Base-by-base conservation (phyloP, 768 basidiomycete genomes). In the Mycena belliarum region DNA sequence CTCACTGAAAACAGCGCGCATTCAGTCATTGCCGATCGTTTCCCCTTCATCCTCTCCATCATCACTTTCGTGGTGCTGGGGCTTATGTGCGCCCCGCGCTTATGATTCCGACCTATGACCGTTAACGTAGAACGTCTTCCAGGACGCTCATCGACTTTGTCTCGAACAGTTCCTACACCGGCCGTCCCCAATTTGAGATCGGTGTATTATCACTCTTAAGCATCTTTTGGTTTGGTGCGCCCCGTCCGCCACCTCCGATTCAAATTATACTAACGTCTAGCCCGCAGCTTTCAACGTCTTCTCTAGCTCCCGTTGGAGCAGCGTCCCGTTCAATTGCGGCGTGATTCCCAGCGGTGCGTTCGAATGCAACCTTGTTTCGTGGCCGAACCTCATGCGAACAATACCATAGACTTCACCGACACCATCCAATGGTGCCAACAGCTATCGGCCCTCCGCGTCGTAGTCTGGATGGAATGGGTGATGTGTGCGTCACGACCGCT, bases 31-130 rank as follows among this genome's bases (percentile, higher is more conserved):
- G 85, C 85, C 6, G 84, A 85, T 69, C 67, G 83, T 23, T 83
- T 84, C 66, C 85, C 85, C n/a, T 72, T 85, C 52, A 78, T 72
- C n/a, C 75, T 86, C 35, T 83, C 83, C 28, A 80, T 83, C 64
- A 66, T 75, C 48, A 83, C 82, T 2, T 65, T 83, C 28, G 68
- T 77, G 32, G 54, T 83, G 28, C 66, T 84, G 35, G 63, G 74
- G 29, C 28, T 72, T 37, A 69, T 76, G 84, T 83, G 55, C 54
- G 81, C 69, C 8, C 41, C 55, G n/a, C 23, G 4, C 26, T 21
- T 33, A 11, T 14, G 21, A 3, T 7, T 12, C 3, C 29, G 5
- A 4, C 7, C 3, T 10, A 28, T 11, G 12, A 26, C 45, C 20
- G 33, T 38, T 4, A 38, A 38, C 18, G 37, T n/a, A 21, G 26